phyloP scores from a whole-genome alignment of 2,329 filamentous ascomycete genomes.

The Lecanosticta acicola region DNA sequence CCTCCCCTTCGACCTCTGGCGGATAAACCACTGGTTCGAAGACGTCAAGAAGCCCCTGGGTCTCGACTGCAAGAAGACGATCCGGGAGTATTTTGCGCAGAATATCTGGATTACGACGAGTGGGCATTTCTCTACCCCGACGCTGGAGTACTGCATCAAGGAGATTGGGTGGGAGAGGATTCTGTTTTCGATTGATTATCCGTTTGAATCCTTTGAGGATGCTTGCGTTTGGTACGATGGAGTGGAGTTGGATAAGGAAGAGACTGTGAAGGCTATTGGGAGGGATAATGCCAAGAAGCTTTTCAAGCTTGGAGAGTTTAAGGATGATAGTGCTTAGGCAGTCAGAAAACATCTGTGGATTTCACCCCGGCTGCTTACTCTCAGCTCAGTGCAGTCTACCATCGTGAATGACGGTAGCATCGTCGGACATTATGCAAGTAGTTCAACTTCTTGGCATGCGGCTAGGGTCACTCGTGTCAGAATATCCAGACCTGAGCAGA shows the following conservation, averaged over 20 bases:
- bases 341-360: neutral
- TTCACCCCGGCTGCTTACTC: neutral
- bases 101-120: slow-evolving; percentile 56
- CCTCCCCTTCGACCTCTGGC: slow-evolving; percentile 48
- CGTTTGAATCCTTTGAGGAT: slow-evolving; percentile 28
- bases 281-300: slow-evolving; percentile 29
- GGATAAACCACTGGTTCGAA: slow-evolving; percentile 48
- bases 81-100: slow-evolving; percentile 49
- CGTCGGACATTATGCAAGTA: too few relatives aligned
- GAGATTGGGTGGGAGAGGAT: slow-evolving; percentile 39
- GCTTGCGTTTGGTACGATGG: slow-evolving; percentile 29
- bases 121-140: slow-evolving; percentile 52
- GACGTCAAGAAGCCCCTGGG: slow-evolving; percentile 50
- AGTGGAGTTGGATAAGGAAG: slow-evolving; percentile 15
- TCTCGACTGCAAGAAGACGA: slow-evolving; percentile 44
- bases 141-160: slow-evolving; percentile 46
- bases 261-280: slow-evolving; percentile 25
- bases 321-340: slow-evolving; percentile 15
- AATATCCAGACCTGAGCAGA: too few relatives aligned
- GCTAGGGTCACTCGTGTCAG: too few relatives aligned
- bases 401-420: too few relatives aligned
- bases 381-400: too few relatives aligned
- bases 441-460: too few relatives aligned
- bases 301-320: slow-evolving; percentile 25
- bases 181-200: slow-evolving; percentile 30